These are phyloP conservation scores for Fusarium torreyae DNA, from an alignment of 2,329 filamentous ascomycete genomes.

Conservation along the genomic window DNA sequence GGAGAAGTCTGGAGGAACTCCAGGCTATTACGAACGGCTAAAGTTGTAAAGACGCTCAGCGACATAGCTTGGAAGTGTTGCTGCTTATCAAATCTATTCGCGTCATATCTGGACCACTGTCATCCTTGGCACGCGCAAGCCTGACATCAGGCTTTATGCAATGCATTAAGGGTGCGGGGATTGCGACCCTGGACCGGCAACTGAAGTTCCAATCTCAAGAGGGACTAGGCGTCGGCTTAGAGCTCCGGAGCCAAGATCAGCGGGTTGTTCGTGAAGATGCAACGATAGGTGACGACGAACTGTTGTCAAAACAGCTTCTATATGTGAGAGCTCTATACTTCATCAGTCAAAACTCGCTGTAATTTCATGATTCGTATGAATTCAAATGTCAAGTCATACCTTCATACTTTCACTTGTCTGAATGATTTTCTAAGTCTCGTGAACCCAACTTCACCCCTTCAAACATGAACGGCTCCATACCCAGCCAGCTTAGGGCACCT, in stretches of 20 bases:
- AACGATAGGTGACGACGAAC: not conserved
- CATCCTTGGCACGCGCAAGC: not conserved
- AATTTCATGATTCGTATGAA: not conserved
- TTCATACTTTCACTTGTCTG: not conserved
- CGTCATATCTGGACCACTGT: not conserved
- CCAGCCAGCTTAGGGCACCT: not conserved
- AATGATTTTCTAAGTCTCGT: not conserved
- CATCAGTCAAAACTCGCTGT: not conserved
- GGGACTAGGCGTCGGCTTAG: not conserved
- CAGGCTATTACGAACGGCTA: not conserved
- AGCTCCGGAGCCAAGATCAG: not conserved
- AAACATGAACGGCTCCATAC: not conserved
- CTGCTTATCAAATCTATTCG: not conserved
- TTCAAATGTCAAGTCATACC: not conserved
- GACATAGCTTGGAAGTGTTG: not conserved
- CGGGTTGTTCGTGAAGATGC: not conserved
- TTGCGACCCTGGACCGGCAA: not conserved
- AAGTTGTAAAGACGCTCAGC: not conserved
- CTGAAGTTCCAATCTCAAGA: not conserved
- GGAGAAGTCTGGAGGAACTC: not conserved
- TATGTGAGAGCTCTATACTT: not conserved
- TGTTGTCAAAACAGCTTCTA: not conserved
- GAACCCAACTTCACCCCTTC: not conserved
- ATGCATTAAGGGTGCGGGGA: not conserved
- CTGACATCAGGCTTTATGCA: not conserved